Evolutionary conservation across 495 filamentous ascomycete genomes (phyloP).

Genomic region (Clohesyomyces aquaticus): DNA sequence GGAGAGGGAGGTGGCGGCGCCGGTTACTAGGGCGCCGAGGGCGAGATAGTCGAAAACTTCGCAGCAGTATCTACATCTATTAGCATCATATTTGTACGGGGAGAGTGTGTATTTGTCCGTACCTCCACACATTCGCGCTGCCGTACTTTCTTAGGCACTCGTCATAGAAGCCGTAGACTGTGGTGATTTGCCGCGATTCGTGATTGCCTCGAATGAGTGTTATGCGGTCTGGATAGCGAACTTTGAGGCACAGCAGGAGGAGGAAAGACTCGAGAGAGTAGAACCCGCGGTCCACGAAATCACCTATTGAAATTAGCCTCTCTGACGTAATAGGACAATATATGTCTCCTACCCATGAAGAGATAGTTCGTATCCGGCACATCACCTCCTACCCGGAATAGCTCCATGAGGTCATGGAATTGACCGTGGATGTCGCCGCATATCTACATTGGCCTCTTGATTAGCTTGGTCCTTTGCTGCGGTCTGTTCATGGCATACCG

Average conservation of each 20-base stretch:
- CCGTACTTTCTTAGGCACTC: constrained; percentile 98
- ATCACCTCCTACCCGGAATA: constrained; percentile 93
- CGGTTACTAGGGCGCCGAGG: constrained; percentile 89
- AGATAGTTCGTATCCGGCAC: constrained; percentile 99
- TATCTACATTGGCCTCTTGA: constrained; percentile 58
- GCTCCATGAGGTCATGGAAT: constrained; percentile 98
- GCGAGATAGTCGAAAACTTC: constrained; percentile 99
- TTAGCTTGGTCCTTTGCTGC: neutral
- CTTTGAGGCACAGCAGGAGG: constrained; percentile 92
- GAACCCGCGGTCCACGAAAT: constrained; percentile 97
- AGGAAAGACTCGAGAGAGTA: constrained; percentile 97
- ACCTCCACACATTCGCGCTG: constrained; percentile 94
- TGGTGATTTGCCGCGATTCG: constrained; percentile 96
- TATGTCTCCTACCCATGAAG: constrained; percentile 56
- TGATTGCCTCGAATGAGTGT: constrained; percentile 97
- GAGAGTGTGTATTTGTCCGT: neutral
- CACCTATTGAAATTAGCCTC: constrained; percentile 58
- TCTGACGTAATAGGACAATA: neutral
- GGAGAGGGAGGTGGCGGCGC: constrained; percentile 75
- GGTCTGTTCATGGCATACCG: constrained; percentile 53
- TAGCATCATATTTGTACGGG: neutral
- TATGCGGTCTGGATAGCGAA: constrained; percentile 96
- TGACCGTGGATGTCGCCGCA: constrained; percentile 85
- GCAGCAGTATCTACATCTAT: constrained; percentile 70
- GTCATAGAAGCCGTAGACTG: constrained; percentile 98